A percentile compares a stretch with the other conserved stretches of the same genome.
Evolutionary conservation across 257 asterid genomes (phyloP).

Genomic region (Nicotiana tomentosiformis): DNA sequence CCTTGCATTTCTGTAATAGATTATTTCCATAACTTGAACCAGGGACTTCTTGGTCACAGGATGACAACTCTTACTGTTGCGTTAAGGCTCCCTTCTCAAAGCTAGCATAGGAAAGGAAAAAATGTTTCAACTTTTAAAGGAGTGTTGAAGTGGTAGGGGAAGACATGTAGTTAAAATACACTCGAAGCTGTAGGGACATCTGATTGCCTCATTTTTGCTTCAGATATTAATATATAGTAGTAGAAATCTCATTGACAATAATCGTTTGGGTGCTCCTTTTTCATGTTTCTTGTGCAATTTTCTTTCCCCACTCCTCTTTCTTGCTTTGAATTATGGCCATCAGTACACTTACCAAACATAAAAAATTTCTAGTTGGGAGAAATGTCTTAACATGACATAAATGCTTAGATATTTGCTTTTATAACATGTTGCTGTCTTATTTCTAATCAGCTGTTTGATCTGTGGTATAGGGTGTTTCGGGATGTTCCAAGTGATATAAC

Average conservation of each 20-base stretch:
- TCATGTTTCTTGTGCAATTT: background rate
- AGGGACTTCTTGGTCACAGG: too few species aligned
- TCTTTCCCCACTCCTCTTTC: background rate
- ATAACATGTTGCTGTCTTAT: slow-evolving; percentile 11
- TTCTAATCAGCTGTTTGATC: slow-evolving; percentile 13
- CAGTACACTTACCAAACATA: too few species aligned
- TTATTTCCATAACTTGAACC: too few species aligned
- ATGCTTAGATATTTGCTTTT: background rate
- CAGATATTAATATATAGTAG: background rate
- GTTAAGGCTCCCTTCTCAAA: too few species aligned
- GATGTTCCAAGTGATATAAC: slow-evolving; percentile 93
- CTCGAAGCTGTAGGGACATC: background rate
- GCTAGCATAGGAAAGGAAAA: background rate
- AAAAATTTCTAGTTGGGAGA: background rate
- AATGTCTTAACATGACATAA: background rate
- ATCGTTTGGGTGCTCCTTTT: background rate
- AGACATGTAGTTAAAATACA: background rate
- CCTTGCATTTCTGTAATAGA: too few species aligned
- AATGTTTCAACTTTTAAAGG: background rate
- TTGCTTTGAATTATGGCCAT: background rate
- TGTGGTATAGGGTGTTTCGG: slow-evolving; percentile 65
- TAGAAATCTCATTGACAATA: background rate
- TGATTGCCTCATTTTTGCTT: background rate
- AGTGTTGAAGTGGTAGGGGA: background rate
- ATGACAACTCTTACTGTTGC: too few species aligned